Conservation (phyloP, 78 protist genomes). For the Dictyostelium brefeldianum region DNA sequence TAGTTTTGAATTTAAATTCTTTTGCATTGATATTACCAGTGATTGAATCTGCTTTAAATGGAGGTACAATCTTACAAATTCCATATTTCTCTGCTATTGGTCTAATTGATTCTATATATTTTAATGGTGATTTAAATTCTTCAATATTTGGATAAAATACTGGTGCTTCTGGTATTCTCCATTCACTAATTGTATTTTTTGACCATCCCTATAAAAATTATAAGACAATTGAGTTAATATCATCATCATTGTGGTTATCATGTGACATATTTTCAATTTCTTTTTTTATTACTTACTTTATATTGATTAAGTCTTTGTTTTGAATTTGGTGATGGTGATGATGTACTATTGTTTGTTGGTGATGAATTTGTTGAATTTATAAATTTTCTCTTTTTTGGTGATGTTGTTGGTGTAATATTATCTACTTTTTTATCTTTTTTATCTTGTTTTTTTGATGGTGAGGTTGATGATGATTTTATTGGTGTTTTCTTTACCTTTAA, state of each 20-base stretch:
- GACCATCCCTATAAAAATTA: constrained; percentile 41
- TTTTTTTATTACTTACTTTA: background rate
- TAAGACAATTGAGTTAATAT: background rate
- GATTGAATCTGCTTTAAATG: constrained; percentile 31
- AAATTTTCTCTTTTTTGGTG: constrained; percentile 32
- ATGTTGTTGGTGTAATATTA: background rate
- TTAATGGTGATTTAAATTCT: constrained; percentile 81
- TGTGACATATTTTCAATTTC: background rate
- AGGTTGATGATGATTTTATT: background rate
- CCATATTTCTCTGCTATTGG: constrained; percentile 82
- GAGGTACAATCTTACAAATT: constrained; percentile 82
- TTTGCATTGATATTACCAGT: constrained; percentile 21
- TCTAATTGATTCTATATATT: constrained; percentile 71
- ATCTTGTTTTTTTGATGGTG: background rate
- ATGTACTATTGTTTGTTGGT: background rate
- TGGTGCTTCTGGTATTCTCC: constrained; percentile 85
- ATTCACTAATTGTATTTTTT: constrained; percentile 28
- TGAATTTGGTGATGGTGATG: constrained; percentile 33
- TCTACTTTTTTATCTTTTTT: background rate
- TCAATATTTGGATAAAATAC: constrained; percentile 84
- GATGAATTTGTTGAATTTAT: background rate
- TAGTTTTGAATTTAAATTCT: constrained; percentile 75
- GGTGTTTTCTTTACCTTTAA: constrained; percentile 1
- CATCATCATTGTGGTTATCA: too few relatives aligned
- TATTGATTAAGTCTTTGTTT: background rate